Percentiles rank a stretch among this genome's conserved stretches.
Evolutionary conservation across 495 filamentous ascomycete genomes (phyloP).

Genomic region (Penicillium desertorum): DNA sequence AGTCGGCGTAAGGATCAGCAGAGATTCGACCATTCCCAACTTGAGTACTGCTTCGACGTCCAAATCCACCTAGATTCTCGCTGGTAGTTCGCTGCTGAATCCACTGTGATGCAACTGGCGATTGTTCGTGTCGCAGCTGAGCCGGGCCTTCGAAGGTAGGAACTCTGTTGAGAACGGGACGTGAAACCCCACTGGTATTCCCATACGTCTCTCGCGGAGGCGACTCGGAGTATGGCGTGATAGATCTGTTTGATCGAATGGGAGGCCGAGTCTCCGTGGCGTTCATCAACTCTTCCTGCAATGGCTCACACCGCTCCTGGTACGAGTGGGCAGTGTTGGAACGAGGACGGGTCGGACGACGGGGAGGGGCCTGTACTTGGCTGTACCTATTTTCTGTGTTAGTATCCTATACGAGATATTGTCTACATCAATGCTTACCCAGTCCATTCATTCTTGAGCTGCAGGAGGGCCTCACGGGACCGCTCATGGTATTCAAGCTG

Average conservation of each 20-base stretch:
- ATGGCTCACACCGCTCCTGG: constrained; percentile 54
- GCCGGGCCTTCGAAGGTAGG: constrained; percentile 59
- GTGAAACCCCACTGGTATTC: constrained; percentile 29
- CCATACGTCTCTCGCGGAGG: constrained; percentile 37
- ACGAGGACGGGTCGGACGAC: constrained; percentile 52
- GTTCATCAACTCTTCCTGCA: constrained; percentile 56
- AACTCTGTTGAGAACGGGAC: constrained; percentile 48
- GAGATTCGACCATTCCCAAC: constrained; percentile 42
- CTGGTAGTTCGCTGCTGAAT: constrained; percentile 55
- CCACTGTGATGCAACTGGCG: constrained; percentile 44
- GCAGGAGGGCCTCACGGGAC: constrained; percentile 72
- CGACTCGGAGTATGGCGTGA: constrained; percentile 30
- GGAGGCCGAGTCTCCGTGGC: constrained; percentile 53
- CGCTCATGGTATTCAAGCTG: constrained; percentile 90
- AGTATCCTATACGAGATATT: constrained; percentile 12
- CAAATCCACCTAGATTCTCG: constrained; percentile 44
- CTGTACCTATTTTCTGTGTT: constrained; percentile 26
- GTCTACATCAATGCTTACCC: constrained; percentile 44
- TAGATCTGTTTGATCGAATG: constrained; percentile 56
- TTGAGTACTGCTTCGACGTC: constrained; percentile 43
- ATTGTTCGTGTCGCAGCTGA: constrained; percentile 51
- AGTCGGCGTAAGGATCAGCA: constrained; percentile 63
- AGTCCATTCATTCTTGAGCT: constrained; percentile 69
- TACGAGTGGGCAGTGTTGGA: constrained; percentile 64
- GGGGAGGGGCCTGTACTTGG: constrained; percentile 30